Percentiles rank a stretch among this genome's conserved stretches.
phyloP scores from a whole-genome alignment of 1,139 yeast genomes.

The Yamadazyma dushanensis region DNA sequence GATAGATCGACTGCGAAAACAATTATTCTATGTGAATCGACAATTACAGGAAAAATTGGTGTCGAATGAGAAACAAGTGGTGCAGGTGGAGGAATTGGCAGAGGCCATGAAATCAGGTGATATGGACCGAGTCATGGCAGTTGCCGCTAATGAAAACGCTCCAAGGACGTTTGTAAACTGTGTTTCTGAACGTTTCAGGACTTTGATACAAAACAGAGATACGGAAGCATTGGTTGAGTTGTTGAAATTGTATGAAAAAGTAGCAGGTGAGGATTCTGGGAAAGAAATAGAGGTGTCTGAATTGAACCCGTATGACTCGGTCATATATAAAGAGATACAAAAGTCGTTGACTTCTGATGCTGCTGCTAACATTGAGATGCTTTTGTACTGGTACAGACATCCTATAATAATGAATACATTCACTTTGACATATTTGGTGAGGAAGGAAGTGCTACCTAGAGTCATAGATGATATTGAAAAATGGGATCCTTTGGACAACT shows the following conservation, averaged over 20 bases:
- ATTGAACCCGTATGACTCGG: conserved; percentile 17
- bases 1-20: conserved; percentile 20
- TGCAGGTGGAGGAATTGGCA: conserved; percentile 6
- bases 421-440: conserved; percentile 9
- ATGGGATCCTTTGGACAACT: conserved; percentile 11
- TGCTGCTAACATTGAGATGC: conserved; percentile 5
- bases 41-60: conserved; percentile 9
- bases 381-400: conserved; percentile 10
- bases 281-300: conserved; percentile 7
- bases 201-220: conserved; percentile 5
- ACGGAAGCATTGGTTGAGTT: conserved; percentile 5
- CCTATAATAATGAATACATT: conserved; percentile 6
- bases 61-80: conserved; percentile 5
- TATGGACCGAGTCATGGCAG: conserved; percentile 4
- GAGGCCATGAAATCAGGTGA: conserved; percentile 5
- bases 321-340: conserved; percentile 12
- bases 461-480: conserved; percentile 4
- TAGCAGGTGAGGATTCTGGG: not conserved
- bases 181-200: conserved; percentile 6
- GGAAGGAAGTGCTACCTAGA: conserved; percentile 12
- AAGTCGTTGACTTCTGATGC: conserved; percentile 6
- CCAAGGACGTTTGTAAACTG: conserved; percentile 12
- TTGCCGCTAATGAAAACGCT: conserved; percentile 8
- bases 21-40: conserved; percentile 4
- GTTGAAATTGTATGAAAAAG: conserved; percentile 6